phyloP scores from a whole-genome alignment of 441 rosid species.

The Lagerstroemia fauriei region DNA sequence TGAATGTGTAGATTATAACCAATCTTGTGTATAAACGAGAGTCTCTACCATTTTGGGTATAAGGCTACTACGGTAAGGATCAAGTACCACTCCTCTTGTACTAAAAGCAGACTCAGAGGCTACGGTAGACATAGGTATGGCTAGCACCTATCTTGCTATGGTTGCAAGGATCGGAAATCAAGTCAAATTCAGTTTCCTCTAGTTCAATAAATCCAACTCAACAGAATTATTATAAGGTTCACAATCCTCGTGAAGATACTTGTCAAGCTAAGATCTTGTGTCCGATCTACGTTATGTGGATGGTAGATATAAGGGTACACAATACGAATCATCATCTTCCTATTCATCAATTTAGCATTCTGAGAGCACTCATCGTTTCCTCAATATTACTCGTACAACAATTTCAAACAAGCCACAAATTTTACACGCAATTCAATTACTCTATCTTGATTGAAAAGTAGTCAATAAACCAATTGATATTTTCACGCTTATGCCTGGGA shows the following conservation, averaged over 20 bases:
- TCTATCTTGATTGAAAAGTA: too few relatives aligned
- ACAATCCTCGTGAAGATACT: neutral
- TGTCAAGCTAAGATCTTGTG: neutral
- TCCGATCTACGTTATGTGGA: neutral
- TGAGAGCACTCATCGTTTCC: too few relatives aligned
- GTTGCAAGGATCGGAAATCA: neutral
- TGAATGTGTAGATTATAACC: neutral
- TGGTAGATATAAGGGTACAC: neutral
- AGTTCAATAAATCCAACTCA: neutral
- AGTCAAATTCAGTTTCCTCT: neutral
- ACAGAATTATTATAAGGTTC: neutral
- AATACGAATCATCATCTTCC: neutral
- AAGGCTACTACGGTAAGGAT: neutral
- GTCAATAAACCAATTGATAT: too few relatives aligned
- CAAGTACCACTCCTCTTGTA: neutral
- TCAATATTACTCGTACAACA: neutral
- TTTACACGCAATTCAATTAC: neutral
- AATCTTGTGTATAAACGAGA: neutral
- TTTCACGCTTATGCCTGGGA: too few relatives aligned
- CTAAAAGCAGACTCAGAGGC: neutral
- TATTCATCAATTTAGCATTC: too few relatives aligned
- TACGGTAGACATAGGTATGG: neutral
- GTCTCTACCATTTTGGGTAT: neutral
- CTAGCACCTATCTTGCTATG: neutral
- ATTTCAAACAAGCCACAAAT: neutral